Evolutionary conservation across 345 rosid genomes (phyloP).

Genomic region (Populus deltoides): DNA sequence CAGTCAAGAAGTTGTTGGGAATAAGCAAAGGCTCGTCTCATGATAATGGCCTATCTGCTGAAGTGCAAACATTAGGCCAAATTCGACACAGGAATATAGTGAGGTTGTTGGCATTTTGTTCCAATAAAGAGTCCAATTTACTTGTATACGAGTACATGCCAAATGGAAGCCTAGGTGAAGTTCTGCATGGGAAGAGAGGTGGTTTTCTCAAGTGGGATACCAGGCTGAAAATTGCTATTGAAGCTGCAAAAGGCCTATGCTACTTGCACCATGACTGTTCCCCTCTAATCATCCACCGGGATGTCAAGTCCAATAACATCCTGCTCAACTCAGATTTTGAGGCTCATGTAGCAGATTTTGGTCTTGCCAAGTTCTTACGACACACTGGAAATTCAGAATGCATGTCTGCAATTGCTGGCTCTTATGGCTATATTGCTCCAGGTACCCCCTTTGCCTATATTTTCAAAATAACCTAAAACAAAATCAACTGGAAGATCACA

Average conservation of each 20-base stretch:
- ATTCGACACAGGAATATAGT: constrained; percentile 72
- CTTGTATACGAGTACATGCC: constrained; percentile 69
- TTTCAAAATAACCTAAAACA: background rate
- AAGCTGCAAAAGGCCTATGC: constrained; percentile 73
- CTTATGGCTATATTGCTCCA: constrained; percentile 80
- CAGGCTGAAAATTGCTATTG: constrained; percentile 60
- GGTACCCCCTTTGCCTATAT: constrained; percentile 23
- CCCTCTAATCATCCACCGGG: constrained; percentile 62
- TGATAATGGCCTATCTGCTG: constrained; percentile 61
- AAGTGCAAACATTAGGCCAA: constrained; percentile 61
- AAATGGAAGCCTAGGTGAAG: constrained; percentile 69
- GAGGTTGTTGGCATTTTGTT: constrained; percentile 59
- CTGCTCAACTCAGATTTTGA: constrained; percentile 58
- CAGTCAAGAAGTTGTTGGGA: constrained; percentile 57
- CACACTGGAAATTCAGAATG: constrained; percentile 58
- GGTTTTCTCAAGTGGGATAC: constrained; percentile 49
- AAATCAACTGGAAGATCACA: background rate
- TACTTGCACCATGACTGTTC: constrained; percentile 77
- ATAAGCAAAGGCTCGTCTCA: constrained; percentile 40
- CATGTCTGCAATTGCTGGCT: constrained; percentile 74
- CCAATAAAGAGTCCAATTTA: constrained; percentile 58
- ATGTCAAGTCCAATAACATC: constrained; percentile 73
- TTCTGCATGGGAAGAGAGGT: constrained; percentile 58
- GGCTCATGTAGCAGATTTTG: constrained; percentile 76
- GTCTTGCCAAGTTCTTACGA: constrained; percentile 61